Conservation (phyloP, 345 rosid species). For the Cardamine chenopodiifolia region DNA sequence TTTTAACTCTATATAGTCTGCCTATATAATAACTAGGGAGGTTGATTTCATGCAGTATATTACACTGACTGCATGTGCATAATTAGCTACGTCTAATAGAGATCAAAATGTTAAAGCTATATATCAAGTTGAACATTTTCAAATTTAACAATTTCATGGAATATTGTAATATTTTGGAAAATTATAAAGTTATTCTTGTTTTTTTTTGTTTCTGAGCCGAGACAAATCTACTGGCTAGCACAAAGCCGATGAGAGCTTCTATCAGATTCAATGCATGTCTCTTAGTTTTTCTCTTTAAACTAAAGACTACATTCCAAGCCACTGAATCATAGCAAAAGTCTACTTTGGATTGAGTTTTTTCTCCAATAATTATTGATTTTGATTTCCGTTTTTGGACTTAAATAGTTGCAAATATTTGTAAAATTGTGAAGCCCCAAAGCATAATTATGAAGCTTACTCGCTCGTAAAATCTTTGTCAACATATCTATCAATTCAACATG, state of each 20-base stretch:
- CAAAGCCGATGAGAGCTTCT: neutral
- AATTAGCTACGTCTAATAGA: neutral
- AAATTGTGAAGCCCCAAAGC: neutral
- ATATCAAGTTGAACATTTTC: slow-evolving; percentile 11
- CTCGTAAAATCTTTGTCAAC: neutral
- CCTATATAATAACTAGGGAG: slow-evolving; percentile 21
- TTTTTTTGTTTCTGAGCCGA: neutral
- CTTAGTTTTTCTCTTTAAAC: neutral
- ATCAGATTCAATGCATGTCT: neutral
- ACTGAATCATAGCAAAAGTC: neutral
- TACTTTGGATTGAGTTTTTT: too few species aligned
- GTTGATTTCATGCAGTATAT: slow-evolving; percentile 28
- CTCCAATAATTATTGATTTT: neutral
- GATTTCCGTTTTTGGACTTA: neutral
- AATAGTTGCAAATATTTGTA: neutral
- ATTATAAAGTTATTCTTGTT: neutral
- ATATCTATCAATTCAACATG: neutral
- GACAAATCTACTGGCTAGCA: neutral
- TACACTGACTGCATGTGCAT: slow-evolving; percentile 35
- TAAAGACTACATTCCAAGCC: neutral
- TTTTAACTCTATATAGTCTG: slow-evolving; percentile 13
- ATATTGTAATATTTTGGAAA: neutral
- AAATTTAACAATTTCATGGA: neutral
- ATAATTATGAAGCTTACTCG: neutral
- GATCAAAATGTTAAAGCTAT: neutral